phyloP scores from a whole-genome alignment of 495 filamentous ascomycete genomes.

The Daldinia decipiens region DNA sequence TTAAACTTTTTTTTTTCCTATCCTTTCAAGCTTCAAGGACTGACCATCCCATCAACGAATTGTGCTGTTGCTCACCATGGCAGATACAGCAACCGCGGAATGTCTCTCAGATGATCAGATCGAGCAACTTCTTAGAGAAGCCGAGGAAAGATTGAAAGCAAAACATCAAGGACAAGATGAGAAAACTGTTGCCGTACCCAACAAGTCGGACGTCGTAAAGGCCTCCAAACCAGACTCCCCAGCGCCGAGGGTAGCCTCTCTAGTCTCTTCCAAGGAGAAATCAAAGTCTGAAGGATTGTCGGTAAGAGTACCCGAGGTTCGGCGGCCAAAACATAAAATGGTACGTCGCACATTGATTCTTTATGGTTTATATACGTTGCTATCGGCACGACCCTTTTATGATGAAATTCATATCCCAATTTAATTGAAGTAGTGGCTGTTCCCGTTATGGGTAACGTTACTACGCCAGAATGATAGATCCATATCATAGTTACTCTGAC shows the following conservation, averaged over 20 bases:
- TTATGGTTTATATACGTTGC: neutral
- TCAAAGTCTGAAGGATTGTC: slow-evolving; percentile 45
- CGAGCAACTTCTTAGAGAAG: slow-evolving; percentile 45
- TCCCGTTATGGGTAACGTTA: slow-evolving; percentile 79
- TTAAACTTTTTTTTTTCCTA: slow-evolving; percentile 25
- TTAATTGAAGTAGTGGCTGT: slow-evolving; percentile 55
- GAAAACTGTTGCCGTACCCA: slow-evolving; percentile 25
- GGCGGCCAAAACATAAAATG: slow-evolving; percentile 52
- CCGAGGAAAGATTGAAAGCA: slow-evolving; percentile 44
- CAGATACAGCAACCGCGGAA: slow-evolving; percentile 21
- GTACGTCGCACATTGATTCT: slow-evolving; percentile 44
- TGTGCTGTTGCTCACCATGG: slow-evolving; percentile 27
- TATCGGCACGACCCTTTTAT: slow-evolving; percentile 40
- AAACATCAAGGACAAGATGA: slow-evolving; percentile 39
- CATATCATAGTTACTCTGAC: slow-evolving; percentile 99
- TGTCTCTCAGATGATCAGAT: slow-evolving; percentile 47
- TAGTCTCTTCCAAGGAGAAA: slow-evolving; percentile 37
- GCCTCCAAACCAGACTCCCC: slow-evolving; percentile 23
- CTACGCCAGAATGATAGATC: slow-evolving; percentile 76
- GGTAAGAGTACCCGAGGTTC: slow-evolving; percentile 54
- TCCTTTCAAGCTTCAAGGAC: slow-evolving; percentile 8
- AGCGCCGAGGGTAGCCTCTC: slow-evolving; percentile 12
- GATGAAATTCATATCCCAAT: slow-evolving; percentile 59
- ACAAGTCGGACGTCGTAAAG: slow-evolving; percentile 30
- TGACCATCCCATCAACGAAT: slow-evolving; percentile 13